Evolutionary conservation across 441 rosid species (phyloP), one percentile per base, ranked within the genome.

Genomic region (Euphorbia neoarborescens): DNA sequence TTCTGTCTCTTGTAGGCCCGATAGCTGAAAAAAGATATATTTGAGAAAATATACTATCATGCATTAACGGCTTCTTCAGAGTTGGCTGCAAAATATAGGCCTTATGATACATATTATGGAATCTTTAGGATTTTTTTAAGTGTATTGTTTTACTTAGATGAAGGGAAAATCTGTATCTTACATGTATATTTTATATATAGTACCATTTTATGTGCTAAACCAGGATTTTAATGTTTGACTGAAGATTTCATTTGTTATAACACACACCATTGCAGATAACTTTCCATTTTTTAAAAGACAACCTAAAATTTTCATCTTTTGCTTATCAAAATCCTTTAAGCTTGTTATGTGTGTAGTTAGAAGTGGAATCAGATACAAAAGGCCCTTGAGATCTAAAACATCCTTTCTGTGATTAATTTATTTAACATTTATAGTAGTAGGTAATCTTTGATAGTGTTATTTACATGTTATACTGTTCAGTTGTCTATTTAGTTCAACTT

Each of bases 11-110:
- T 60, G 62, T 83, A 92, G 95, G 98, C 98, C 24, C 91, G 87
- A 70, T 84, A 89, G 70, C 77, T 92, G 67, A 92, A 89, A 77
- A 90, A 82, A 75, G 98, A 90, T 66, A 92, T 92, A 60, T 92
- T 92, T 79, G 96, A 88, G 77, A 84, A 95, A 73, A 87, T 92
- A 35, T 90, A 92, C 79, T 92, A 87, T 71, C 85, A 89, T 82
- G 85, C 95, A 37, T 71, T 90, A 34, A 87, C 81, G 78, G 80
- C 92, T 68, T 92, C 97, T 71, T 79, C 84, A 38, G 84, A 85
- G 71, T 56, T 86, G 35, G 94, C 97, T 75, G 83, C 80, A 22
- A 81, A 65, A 64, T 90, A 92, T 68, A 90, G 94, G 50, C 77
- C 94, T 8, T 92, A 92, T 70, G 91, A 86, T 76, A 88, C 96